Base-by-base conservation (phyloP, 1,139 yeast genomes). In the Starmera stellimalicola region DNA sequence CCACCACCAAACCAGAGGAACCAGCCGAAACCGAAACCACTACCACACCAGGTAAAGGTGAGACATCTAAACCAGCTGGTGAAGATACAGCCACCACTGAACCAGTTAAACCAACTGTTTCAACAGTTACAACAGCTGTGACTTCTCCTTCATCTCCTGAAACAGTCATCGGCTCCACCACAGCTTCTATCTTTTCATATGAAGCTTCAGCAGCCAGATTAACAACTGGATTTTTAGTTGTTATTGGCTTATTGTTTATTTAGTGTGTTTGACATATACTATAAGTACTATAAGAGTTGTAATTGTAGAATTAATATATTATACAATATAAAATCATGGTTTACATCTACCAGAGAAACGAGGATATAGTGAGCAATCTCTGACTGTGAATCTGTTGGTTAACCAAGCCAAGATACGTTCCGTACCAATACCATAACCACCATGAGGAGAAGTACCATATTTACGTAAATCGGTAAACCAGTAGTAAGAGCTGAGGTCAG, bases 321-420 rank as follows among this genome's bases (percentile, higher is more conserved):
- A 11, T 12, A 16, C 26, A 18, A 12, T 16, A 11, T 10, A n/a
- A 27, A 23, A 33, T 50, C 60, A 91, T 65, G 99, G 99, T 64
- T 76, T 83, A 68, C 97, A 88, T 70, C 99, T 80, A 43, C 98
- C 98, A 38, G 94, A 72, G 70, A 84, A 91, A 66, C 99, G 83
- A 47, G 99, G 99, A 62, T 91, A 91, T 62, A 93, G 71, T 24
- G 95, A 82, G 63, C 98, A 91, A 60, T 91, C 98, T 68, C 97
- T 82, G 43, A 91, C 97, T 26, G 98, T 93, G 68, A 77, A 91
- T 63, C 98, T 74, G 72, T 88, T 81, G 66, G 96, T 87, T 57
- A 91, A 72, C 98, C 98, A 91, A 26, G 98, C 98, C 49, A 91
- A 70, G 52, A 91, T 84, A 65, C 99, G 83, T 68, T 91, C 99